A percentile compares a stretch with the other conserved stretches of the same genome.
These are phyloP conservation scores for Baorangia bicolor DNA, from an alignment of 768 basidiomycete species.

Conservation along the genomic window DNA sequence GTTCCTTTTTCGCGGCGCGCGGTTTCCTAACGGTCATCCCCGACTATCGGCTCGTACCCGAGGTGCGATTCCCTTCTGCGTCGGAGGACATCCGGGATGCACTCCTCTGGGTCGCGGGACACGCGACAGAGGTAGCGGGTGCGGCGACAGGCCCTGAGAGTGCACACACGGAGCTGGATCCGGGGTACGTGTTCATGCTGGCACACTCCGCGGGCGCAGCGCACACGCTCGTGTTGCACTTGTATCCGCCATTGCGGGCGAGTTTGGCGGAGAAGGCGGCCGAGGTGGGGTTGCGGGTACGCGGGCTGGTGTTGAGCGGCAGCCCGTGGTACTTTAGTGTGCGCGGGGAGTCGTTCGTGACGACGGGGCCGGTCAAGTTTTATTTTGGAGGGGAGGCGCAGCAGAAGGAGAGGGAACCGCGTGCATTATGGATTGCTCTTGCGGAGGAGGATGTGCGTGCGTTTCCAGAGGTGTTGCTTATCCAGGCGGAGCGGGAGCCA, in stretches of 20 bases:
- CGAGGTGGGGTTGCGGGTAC: conserved; percentile 32
- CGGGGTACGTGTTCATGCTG: conserved; percentile 45
- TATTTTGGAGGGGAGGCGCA: conserved; percentile 41
- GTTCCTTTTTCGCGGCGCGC: conserved; percentile 56
- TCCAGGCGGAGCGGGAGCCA: conserved; percentile 56
- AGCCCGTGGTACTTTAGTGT: conserved; percentile 43
- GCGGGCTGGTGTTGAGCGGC: conserved; percentile 46
- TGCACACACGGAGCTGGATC: conserved; percentile 34
- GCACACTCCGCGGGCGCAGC: conserved; percentile 64
- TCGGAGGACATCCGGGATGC: conserved; percentile 62
- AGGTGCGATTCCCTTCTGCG: conserved; percentile 52
- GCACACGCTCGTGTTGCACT: conserved; percentile 46
- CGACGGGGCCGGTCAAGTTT: conserved; percentile 22
- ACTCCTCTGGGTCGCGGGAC: conserved; percentile 50
- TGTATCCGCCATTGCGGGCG: conserved; percentile 32
- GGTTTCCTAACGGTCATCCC: conserved; percentile 66
- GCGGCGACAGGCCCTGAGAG: conserved; percentile 4
- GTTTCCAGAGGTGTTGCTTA: conserved; percentile 48
- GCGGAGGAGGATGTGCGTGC: conserved; percentile 33
- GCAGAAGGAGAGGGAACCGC: conserved; percentile 42
- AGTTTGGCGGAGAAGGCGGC: conserved; percentile 30
- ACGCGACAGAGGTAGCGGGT: conserved; percentile 18
- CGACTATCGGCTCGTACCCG: conserved; percentile 65
- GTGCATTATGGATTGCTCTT: conserved; percentile 40
- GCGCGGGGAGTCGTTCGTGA: conserved; percentile 26